Evolutionary conservation across 1,139 yeast genomes (phyloP).

Genomic region (Kodamaea derodonti): DNA sequence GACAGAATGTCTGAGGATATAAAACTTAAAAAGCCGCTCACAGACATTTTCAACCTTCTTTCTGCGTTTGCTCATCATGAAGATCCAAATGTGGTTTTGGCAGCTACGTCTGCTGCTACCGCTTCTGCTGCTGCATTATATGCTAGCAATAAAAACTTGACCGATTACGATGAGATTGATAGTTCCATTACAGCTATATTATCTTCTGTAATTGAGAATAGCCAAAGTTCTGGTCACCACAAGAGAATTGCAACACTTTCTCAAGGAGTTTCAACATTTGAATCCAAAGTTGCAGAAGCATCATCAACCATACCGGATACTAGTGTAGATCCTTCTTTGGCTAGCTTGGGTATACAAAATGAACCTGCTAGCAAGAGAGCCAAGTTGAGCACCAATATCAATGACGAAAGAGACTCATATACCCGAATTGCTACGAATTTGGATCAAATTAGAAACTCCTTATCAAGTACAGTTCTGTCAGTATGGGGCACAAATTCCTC

Average conservation of each 20-base stretch:
- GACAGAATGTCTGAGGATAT: constrained; percentile 15
- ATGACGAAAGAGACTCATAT: constrained; percentile 10
- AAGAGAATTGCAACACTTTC: constrained; percentile 32
- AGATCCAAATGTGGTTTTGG: constrained; percentile 34
- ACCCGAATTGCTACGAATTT: constrained; percentile 13
- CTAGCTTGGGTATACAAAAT: constrained; percentile 1
- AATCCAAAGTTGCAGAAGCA: background rate
- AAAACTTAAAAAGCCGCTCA: constrained; percentile 22
- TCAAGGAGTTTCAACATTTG: constrained; percentile 18
- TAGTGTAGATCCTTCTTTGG: constrained; percentile 5
- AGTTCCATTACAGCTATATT: constrained; percentile 24
- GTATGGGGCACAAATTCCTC: constrained; percentile 16
- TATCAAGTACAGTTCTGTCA: constrained; percentile 11
- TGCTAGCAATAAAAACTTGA: constrained; percentile 14
- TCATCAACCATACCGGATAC: background rate
- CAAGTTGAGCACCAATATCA: constrained; percentile 5
- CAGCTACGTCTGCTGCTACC: constrained; percentile 39
- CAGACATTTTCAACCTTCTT: constrained; percentile 36
- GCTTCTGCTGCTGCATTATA: constrained; percentile 37
- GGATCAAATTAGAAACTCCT: constrained; percentile 14
- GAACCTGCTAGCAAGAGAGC: constrained; percentile 8
- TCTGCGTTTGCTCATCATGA: constrained; percentile 32
- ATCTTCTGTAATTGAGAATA: constrained; percentile 26
- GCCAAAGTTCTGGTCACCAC: constrained; percentile 22
- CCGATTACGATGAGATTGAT: constrained; percentile 17